Conservation (phyloP, 1,284 basidiomycete species). For the Ganoderma sinense region DNA sequence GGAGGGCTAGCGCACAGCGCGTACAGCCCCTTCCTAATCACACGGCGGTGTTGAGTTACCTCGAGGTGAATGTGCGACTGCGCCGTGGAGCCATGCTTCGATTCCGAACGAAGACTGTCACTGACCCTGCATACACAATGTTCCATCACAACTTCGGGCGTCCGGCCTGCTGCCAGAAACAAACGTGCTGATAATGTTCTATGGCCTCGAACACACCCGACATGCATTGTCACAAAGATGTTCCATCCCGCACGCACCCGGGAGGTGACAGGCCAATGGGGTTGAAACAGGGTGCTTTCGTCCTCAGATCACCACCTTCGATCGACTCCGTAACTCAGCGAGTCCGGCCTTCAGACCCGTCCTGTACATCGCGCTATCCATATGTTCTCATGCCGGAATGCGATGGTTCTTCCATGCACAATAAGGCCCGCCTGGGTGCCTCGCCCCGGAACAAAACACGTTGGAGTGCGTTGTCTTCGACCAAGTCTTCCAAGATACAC, state of each 20-base stretch:
- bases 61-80: not conserved
- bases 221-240: not conserved
- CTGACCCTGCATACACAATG: not conserved
- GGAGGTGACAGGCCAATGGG: constrained; percentile 5
- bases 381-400: not conserved
- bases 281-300: constrained; percentile 20
- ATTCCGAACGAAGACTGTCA: not conserved
- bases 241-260: not conserved
- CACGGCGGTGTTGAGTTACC: not conserved
- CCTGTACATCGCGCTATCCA: not conserved
- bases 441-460: constrained; percentile 6
- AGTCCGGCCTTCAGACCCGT: constrained; percentile 10
- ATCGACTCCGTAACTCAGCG: constrained; percentile 2
- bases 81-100: not conserved
- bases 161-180: not conserved
- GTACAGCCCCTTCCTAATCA: not conserved
- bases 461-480: constrained; percentile 14
- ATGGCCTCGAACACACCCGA: constrained; percentile 12
- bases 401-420: constrained; percentile 9
- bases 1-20: constrained; percentile 14
- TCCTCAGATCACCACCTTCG: constrained; percentile 18
- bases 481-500: not conserved
- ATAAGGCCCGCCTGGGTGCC: constrained; percentile 16
- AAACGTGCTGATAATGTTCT: constrained; percentile 24
- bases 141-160: not conserved